Evolutionary conservation across 805 yeast species (phyloP), one percentile per base, ranked within the genome.

Genomic region (Danielozyma ontarioensis): DNA sequence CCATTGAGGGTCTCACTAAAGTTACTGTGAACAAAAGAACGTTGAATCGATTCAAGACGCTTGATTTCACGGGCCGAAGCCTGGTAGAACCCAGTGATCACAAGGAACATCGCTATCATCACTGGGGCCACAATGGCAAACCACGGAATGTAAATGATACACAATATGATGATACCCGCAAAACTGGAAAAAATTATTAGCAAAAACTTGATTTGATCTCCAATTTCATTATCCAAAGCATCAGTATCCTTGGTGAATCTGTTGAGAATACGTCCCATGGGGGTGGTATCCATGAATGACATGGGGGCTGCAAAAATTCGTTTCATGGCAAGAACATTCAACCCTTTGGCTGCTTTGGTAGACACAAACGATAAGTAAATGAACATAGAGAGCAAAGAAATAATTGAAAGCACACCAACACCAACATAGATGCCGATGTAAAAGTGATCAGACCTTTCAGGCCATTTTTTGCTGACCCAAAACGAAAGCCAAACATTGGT

Each of bases 401-500:
- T 39, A 14, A 76, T 64, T 24, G 75, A 55, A 27, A 77, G 46
- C 3, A 80, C 48, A 0, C 81, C 64, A 43, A 80, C 65, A 71
- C 80, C 65, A 28, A 83, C 80, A 45, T 80, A 81, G 29, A 85
- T 45, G 1, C 93, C 95, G 54, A 82, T 82, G 61, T 86, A 85
- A 45, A 78, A 77, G 0, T 77, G 72, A 33, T 68, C 62, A 5
- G 72, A 36, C 34, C 62, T 59, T 15, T 54, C 52, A 4, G 53
- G 40, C 48, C 81, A 85, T 51, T 72, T 75, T 32, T 64, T 40
- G 13, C 66, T 69, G 4, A 80, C 68, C 96, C 96, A 87, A 56
- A 81, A 87, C 1, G 94, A 80, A 37, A 88, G 66, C 94, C 94
- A 84, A 13, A 81, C 78, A 52, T 79, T 81, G 27, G 82, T 70